Percentiles rank a stretch among this genome's conserved stretches.
Evolutionary conservation across 441 rosid genomes (phyloP).

Genomic region (Croton laevigatus): DNA sequence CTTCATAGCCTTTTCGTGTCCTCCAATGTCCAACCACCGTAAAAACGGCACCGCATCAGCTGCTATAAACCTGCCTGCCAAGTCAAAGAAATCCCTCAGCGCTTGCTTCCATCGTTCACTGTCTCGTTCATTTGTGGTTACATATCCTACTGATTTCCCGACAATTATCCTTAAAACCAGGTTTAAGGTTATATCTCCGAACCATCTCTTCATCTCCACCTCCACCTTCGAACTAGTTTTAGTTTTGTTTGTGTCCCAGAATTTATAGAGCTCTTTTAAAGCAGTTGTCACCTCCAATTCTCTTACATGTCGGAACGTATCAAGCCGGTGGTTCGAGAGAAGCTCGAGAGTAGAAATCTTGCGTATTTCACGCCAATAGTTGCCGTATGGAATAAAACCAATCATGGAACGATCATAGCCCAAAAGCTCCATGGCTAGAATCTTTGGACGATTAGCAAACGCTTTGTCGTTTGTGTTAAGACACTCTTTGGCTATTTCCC

Average conservation of each 20-base stretch:
- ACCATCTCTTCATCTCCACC: conserved; percentile 45
- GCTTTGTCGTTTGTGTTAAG: conserved; percentile 32
- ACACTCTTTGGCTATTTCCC: conserved; percentile 42
- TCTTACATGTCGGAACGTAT: conserved; percentile 25
- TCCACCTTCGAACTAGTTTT: conserved; percentile 1
- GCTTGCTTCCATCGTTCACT: conserved; percentile 9
- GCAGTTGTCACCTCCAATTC: conserved; percentile 24
- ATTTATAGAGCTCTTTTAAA: conserved; percentile 18
- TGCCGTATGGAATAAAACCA: conserved; percentile 33
- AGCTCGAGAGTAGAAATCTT: conserved; percentile 35
- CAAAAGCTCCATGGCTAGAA: conserved; percentile 23
- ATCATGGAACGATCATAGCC: conserved; percentile 33
- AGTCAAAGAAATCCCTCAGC: conserved; percentile 19
- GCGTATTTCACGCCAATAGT: conserved; percentile 37
- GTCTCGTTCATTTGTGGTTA: not conserved
- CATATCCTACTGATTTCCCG: conserved; percentile 22
- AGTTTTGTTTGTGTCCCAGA: conserved; percentile 25
- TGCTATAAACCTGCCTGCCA: conserved; percentile 23
- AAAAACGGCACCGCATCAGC: conserved; percentile 36
- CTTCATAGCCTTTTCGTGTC: conserved; percentile 38
- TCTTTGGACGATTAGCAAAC: conserved; percentile 30
- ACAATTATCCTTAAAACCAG: conserved; percentile 25
- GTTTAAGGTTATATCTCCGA: conserved; percentile 28
- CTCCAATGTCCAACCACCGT: conserved; percentile 39
- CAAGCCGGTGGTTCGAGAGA: conserved; percentile 39